Base-by-base conservation (phyloP, 495 filamentous ascomycete genomes). In the Penicillium soppii region DNA sequence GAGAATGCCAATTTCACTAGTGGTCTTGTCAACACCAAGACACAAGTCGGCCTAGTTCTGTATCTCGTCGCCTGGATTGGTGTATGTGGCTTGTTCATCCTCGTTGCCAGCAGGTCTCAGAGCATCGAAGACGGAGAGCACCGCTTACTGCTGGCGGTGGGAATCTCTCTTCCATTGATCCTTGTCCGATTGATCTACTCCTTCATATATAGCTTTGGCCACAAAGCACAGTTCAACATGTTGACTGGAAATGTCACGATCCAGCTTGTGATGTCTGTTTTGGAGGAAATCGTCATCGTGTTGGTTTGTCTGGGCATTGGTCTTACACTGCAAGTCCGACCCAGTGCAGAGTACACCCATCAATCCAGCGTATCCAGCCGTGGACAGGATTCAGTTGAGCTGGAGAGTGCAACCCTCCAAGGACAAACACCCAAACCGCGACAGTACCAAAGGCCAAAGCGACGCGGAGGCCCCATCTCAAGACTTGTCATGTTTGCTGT, bases 151-250 rank as follows among this genome's bases (percentile, higher is more conserved):
- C 32, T 63, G 7, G 70, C 63, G 4, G 59, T 72, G n/a, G 54
- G 36, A 5, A 9, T 66, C 22, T 56, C 63, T 1, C 42, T 70
- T 0, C 67, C 70, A 6, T 58, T 73, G 39, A 47, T 73, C 16
- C 51, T 69, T 20, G 52, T 72, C 16, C 57, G 70, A 33, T 44
- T 73, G 5, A 35, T 71, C 27, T 73, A 73, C 49, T 57, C 58
- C 4, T 30, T 50, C 22, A 19, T 71, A n/a, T 50, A 27, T 19
- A 55, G 52, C 27, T 72, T 66, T 50, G 49, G 51, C 5, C 30
- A 55, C 15, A 47, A 47, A 12, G 25, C 47, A 1, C 19, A 25
- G 1, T 43, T 47, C 52, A 49, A 47, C 23, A 16, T 41, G 26
- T 7, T 58, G 1, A 23, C 47, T 3, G 50, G 52, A 17, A 49